Evolutionary conservation across 495 filamentous ascomycete genomes (phyloP).

Genomic region (Penicillium coprophilum): DNA sequence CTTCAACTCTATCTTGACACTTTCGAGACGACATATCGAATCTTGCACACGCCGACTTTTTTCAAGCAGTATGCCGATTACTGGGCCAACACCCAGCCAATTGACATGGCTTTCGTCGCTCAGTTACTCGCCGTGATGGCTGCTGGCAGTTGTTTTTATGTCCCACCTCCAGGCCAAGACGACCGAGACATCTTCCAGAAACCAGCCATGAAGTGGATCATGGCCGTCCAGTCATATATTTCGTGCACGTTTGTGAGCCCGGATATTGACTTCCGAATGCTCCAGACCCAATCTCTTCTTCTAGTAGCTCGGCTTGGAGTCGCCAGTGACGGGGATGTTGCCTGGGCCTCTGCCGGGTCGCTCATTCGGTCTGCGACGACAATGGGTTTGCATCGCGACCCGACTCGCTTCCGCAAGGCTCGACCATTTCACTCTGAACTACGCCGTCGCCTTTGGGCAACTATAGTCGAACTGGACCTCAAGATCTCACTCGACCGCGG

Average conservation of each 20-base stretch:
- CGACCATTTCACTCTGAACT: conserved; percentile 51
- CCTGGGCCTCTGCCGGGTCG: conserved; percentile 56
- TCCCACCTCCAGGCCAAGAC: conserved; percentile 17
- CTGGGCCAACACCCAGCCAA: conserved; percentile 43
- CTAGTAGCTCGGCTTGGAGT: conserved; percentile 54
- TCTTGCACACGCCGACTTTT: conserved; percentile 60
- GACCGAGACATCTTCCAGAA: conserved; percentile 32
- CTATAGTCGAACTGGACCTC: conserved; percentile 58
- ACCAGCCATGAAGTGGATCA: conserved; percentile 50
- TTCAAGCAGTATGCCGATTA: conserved; percentile 50
- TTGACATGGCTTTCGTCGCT: conserved; percentile 38
- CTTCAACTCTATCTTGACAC: conserved; percentile 54
- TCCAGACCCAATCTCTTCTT: conserved; percentile 57
- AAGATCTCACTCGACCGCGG: conserved; percentile 58
- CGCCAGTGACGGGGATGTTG: conserved; percentile 52
- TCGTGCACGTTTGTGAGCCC: conserved; percentile 52
- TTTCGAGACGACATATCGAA: conserved; percentile 57
- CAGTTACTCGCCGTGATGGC: conserved; percentile 56
- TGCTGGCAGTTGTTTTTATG: conserved; percentile 51
- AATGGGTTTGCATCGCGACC: conserved; percentile 61
- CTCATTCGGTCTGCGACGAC: conserved; percentile 56
- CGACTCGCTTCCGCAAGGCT: conserved; percentile 48
- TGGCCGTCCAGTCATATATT: conserved; percentile 57
- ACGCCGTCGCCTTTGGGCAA: conserved; percentile 61
- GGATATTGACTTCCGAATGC: conserved; percentile 46